These are phyloP conservation scores for Aspergillus bridgeri DNA, from an alignment of 495 filamentous ascomycete species.

Conservation along the genomic window DNA sequence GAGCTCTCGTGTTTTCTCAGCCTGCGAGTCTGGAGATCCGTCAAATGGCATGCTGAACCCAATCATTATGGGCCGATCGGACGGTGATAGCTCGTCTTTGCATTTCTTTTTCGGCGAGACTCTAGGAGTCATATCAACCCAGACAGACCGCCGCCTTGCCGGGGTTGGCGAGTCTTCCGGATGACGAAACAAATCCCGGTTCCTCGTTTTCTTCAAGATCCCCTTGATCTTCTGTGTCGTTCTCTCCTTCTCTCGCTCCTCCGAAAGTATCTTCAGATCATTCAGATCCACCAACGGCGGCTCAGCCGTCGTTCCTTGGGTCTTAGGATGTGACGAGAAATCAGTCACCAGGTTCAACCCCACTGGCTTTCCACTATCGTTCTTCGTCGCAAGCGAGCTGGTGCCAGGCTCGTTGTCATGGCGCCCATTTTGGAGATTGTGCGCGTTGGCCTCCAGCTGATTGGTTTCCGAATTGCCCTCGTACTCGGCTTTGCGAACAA, in stretches of 20 bases:
- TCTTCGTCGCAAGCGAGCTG: slow-evolving; percentile 15
- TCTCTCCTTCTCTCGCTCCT: slow-evolving; percentile 36
- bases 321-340: slow-evolving; percentile 29
- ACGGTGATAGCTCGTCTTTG: slow-evolving; percentile 66
- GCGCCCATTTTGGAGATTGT: background rate
- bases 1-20: slow-evolving; percentile 27
- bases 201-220: slow-evolving; percentile 23
- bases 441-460: background rate
- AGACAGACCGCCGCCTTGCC: slow-evolving; percentile 16
- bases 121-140: slow-evolving; percentile 12
- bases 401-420: slow-evolving; percentile 2
- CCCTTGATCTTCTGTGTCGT: slow-evolving; percentile 24
- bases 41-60: slow-evolving; percentile 67
- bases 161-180: slow-evolving; percentile 15
- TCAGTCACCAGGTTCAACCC: slow-evolving; percentile 66
- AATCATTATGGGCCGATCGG: slow-evolving; percentile 73
- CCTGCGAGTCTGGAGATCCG: slow-evolving; percentile 43
- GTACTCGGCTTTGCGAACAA: slow-evolving; percentile 13
- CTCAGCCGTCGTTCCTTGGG: slow-evolving; percentile 10
- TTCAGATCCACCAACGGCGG: slow-evolving; percentile 36
- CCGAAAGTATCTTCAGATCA: slow-evolving; percentile 38
- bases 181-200: slow-evolving; percentile 18
- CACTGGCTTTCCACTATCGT: slow-evolving; percentile 39
- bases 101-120: slow-evolving; percentile 21
- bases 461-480: background rate